Percentiles rank a stretch among this genome's conserved stretches.
Conservation (phyloP, 441 rosid genomes). For the Eutrema salsugineum region DNA sequence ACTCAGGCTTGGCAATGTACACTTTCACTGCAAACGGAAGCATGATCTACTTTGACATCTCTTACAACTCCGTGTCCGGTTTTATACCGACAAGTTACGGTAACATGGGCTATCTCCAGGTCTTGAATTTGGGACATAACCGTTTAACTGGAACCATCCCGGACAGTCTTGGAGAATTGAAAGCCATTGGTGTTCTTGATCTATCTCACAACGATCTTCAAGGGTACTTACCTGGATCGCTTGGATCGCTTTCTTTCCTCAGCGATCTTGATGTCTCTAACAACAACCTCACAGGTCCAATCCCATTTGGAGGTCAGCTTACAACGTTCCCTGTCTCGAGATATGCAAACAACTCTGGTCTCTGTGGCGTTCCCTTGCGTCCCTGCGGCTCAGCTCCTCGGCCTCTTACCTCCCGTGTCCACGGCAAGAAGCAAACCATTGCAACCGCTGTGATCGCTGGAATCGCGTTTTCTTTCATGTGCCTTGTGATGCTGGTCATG, state of each 20-base stretch:
- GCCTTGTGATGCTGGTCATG: constrained; percentile 49
- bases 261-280: constrained; percentile 88
- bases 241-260: constrained; percentile 69
- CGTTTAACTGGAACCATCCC: constrained; percentile 60
- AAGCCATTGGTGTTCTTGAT: constrained; percentile 71
- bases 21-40: constrained; percentile 66
- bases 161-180: constrained; percentile 64
- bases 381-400: constrained; percentile 49
- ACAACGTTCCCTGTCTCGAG: constrained; percentile 73
- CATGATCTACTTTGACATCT: constrained; percentile 76
- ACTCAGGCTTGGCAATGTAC: constrained; percentile 68
- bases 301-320: constrained; percentile 84
- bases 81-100: constrained; percentile 61
- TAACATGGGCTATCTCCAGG: constrained; percentile 60
- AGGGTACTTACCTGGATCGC: constrained; percentile 66
- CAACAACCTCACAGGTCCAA: constrained; percentile 68
- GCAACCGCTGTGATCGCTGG: constrained; percentile 58
- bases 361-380: constrained; percentile 77
- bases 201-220: constrained; percentile 71
- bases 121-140: constrained; percentile 82
- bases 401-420: constrained; percentile 7
- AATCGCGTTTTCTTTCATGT: constrained; percentile 49
- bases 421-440: constrained; percentile 39
- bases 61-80: constrained; percentile 62
- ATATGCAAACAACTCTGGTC: constrained; percentile 81